These are phyloP conservation scores for Gleditsia sinensis DNA, from an alignment of 306 rosid genomes.

Conservation along the genomic window DNA sequence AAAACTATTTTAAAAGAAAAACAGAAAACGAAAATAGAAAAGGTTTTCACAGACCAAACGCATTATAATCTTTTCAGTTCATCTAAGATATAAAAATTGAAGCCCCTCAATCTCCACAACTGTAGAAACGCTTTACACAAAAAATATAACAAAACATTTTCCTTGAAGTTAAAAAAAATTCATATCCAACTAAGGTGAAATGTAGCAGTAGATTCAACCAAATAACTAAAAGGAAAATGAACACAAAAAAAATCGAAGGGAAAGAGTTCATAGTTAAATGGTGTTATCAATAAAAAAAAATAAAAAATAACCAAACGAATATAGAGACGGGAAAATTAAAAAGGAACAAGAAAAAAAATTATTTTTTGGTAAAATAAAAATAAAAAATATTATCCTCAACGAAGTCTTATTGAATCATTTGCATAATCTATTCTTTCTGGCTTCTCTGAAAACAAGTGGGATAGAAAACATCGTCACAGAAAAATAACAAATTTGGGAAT, in stretches of 20 bases:
- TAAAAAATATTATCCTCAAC: neutral
- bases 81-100: neutral
- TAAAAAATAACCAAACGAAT: neutral
- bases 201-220: neutral
- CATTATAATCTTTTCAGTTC: neutral
- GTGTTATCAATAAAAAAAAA: neutral
- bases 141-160: no score
- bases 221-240: neutral
- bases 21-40: no score
- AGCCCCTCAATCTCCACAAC: neutral
- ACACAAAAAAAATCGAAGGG: neutral
- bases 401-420: neutral
- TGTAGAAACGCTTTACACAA: neutral
- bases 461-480: neutral
- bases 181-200: neutral
- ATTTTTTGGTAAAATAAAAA: neutral
- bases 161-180: no score
- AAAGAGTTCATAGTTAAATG: neutral
- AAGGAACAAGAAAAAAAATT: no score
- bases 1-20: no score
- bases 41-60: no score
- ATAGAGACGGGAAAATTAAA: no score
- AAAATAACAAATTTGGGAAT: neutral
- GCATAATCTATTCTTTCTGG: neutral
- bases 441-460: neutral